Conservation (phyloP, 73 alveolate species). For the Strombidium stylifer region DNA sequence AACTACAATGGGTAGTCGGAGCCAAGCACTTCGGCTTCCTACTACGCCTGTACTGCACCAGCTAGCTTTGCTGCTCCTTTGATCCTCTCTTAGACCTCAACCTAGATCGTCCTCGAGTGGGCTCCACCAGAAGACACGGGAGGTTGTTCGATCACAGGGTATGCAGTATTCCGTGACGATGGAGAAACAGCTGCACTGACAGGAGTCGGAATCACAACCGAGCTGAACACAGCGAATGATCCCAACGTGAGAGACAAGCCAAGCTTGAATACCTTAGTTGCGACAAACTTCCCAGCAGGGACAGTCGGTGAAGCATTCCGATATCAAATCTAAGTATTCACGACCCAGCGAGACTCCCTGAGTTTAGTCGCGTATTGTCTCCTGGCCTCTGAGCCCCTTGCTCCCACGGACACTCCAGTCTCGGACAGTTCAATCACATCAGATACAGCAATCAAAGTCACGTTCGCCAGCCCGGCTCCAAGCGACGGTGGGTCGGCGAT, state of each 20-base stretch:
- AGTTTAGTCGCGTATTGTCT: constrained; percentile 12
- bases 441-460: constrained; percentile 34
- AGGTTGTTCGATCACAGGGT: constrained; percentile 62
- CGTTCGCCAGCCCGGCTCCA: constrained; percentile 32
- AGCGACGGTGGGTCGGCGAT: constrained; percentile 52
- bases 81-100: not conserved
- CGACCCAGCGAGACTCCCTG: constrained; percentile 4
- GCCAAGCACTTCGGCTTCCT: constrained; percentile 25
- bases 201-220: constrained; percentile 3
- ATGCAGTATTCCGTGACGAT: constrained; percentile 65
- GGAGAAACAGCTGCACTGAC: constrained; percentile 12
- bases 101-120: constrained; percentile 57
- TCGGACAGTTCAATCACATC: constrained; percentile 38
- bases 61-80: constrained; percentile 39
- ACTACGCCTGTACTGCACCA: constrained; percentile 59
- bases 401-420: constrained; percentile 40
- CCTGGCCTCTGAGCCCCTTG: constrained; percentile 48
- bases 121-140: constrained; percentile 48
- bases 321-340: constrained; percentile 33
- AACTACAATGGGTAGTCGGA: constrained; percentile 41
- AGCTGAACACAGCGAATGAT: constrained; percentile 35
- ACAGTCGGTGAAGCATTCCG: constrained; percentile 42
- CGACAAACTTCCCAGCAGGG: constrained; percentile 37
- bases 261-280: constrained; percentile 10
- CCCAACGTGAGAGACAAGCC: constrained; percentile 57